Conservation (phyloP, 345 rosid genomes). For the Cardamine chenopodiifolia region DNA sequence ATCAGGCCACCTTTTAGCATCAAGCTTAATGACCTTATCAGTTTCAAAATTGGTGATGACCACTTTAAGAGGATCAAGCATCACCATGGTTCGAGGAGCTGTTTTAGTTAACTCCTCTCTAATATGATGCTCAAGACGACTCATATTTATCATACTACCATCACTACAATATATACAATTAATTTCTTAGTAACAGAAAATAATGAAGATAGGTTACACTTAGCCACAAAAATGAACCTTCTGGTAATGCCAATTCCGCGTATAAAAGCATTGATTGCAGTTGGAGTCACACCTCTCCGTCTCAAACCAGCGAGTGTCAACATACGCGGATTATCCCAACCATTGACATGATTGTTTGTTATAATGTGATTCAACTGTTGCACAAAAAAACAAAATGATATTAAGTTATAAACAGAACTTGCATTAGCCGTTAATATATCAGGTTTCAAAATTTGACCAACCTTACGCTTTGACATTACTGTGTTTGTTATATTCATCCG, state of each 20-base stretch:
- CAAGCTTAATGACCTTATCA: conserved; percentile 58
- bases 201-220: not conserved
- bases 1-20: conserved; percentile 83
- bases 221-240: conserved; percentile 46
- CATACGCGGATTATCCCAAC: conserved; percentile 99
- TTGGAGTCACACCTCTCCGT: conserved; percentile 84
- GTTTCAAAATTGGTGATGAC: conserved; percentile 71
- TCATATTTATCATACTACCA: conserved; percentile 73
- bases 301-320: conserved; percentile 93
- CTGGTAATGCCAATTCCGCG: conserved; percentile 91
- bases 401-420: not conserved
- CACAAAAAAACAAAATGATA: conserved; percentile 13
- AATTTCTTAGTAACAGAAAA: not conserved
- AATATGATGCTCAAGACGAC: conserved; percentile 84
- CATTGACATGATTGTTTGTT: conserved; percentile 73
- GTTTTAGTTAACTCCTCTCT: conserved; percentile 85
- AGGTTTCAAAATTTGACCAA: conserved; percentile 31
- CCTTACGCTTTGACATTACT: conserved; percentile 97
- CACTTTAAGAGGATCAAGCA: conserved; percentile 83
- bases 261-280: conserved; percentile 79
- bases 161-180: conserved; percentile 53
- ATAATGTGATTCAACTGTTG: conserved; percentile 78
- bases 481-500: conserved; percentile 83
- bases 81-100: conserved; percentile 79
- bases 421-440: not conserved